Percentiles rank a stretch among this genome's conserved stretches.
phyloP scores from a whole-genome alignment of 2,329 filamentous ascomycete genomes.

The Uncinocarpus reesii region DNA sequence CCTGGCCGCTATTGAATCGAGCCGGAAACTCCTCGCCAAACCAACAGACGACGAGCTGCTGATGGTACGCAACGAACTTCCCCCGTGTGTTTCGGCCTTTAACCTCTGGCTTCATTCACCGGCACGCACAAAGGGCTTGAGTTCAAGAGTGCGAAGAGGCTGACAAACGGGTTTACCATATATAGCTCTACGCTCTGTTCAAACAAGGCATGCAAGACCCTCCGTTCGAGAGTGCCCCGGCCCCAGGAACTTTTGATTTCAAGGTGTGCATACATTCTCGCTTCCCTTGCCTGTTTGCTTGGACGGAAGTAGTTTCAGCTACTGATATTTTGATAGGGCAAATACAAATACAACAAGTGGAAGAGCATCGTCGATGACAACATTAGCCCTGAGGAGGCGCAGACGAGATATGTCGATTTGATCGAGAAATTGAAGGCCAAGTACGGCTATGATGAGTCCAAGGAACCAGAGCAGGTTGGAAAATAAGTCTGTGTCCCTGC shows the following conservation, averaged over 20 bases:
- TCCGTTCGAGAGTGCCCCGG: conserved; percentile 22
- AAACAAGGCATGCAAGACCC: conserved; percentile 29
- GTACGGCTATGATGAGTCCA: conserved; percentile 41
- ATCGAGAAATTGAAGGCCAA: conserved; percentile 62
- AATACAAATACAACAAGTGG: conserved; percentile 74
- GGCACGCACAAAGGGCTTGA: too few relatives aligned
- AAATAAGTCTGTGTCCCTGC: background rate
- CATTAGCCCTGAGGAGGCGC: conserved; percentile 54
- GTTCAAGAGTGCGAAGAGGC: too few relatives aligned
- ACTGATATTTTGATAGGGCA: conserved; percentile 45
- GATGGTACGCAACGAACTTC: conserved; percentile 20
- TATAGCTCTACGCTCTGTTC: conserved; percentile 33
- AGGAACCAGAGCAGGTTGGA: conserved; percentile 18
- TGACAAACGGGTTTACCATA: background rate
- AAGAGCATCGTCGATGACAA: conserved; percentile 56
- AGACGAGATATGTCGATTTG: conserved; percentile 63
- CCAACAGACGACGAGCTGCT: conserved; percentile 29
- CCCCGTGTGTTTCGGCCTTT: too few relatives aligned
- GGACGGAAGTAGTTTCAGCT: too few relatives aligned
- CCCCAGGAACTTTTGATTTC: conserved; percentile 32
- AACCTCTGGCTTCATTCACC: too few relatives aligned
- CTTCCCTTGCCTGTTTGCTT: background rate
- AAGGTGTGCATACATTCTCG: conserved; percentile 24
- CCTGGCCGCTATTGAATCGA: conserved; percentile 26
- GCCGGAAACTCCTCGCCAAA: conserved; percentile 28